Evolutionary conservation across 345 rosid species (phyloP).

Genomic region (Leavenworthia alabamica): DNA sequence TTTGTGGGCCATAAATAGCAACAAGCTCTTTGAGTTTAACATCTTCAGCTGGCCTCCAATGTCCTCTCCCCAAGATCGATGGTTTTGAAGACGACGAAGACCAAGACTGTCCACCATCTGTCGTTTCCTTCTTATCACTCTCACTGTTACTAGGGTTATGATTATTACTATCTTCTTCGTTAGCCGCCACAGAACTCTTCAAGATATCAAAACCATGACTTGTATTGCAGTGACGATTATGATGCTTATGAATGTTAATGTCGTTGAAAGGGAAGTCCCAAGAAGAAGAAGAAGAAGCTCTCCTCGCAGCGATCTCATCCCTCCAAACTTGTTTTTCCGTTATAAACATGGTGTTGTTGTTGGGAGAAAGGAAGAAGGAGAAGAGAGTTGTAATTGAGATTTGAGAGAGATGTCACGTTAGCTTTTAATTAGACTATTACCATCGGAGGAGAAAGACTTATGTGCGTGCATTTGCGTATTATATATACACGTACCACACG

Average conservation of each 20-base stretch:
- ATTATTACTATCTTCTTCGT: slow-evolving; percentile 18
- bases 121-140: slow-evolving; percentile 35
- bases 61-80: slow-evolving; percentile 53
- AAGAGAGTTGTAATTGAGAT: slow-evolving; percentile 3
- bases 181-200: background rate
- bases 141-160: slow-evolving; percentile 25
- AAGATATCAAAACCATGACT: slow-evolving; percentile 23
- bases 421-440: slow-evolving; percentile 17
- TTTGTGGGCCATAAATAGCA: slow-evolving; percentile 87
- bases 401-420: slow-evolving; percentile 27
- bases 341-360: slow-evolving; percentile 9
- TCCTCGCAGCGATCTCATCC: slow-evolving; percentile 21
- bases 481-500: slow-evolving; percentile 17
- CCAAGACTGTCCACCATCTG: slow-evolving; percentile 52
- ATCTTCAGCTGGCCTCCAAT: slow-evolving; percentile 98
- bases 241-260: slow-evolving; percentile 13
- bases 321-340: slow-evolving; percentile 29
- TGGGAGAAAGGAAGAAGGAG: slow-evolving; percentile 5
- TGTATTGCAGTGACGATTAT: slow-evolving; percentile 20
- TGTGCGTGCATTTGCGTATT: slow-evolving; percentile 12
- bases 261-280: slow-evolving; percentile 37
- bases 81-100: slow-evolving; percentile 48
- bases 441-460: slow-evolving; percentile 15
- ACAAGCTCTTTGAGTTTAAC: slow-evolving; percentile 86
- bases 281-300: slow-evolving; percentile 33